Evolutionary conservation across 2,329 filamentous ascomycete species (phyloP), one percentile per base, ranked within the genome.

Genomic region (Didymella glomerata): DNA sequence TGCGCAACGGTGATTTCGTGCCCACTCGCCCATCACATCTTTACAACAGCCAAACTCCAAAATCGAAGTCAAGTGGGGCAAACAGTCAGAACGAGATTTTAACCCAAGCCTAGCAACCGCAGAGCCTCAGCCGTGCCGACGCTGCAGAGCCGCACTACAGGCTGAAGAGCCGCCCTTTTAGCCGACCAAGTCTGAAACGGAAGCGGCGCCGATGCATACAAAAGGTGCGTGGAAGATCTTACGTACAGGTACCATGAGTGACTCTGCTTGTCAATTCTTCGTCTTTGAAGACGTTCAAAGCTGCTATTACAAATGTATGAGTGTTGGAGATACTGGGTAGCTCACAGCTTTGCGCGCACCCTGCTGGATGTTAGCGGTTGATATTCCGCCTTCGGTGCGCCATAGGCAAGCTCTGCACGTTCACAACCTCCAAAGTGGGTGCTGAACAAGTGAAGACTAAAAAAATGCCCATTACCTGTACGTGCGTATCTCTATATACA

Each of bases 131-230:
- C 52, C 45, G 48, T 57, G 18, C 47, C 47, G 48, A 11, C 14
- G 54, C 41, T 42, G 46, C 48, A 57, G 54, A 57, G 54, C 54
- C 52, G 52, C 52, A 40, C 50, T 53, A 51, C 4, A 14, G 7
- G 48, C 20, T 25, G 18, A 40, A 44, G 48, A 48, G 47, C 47
- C 46, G 53, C 46, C 34, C 48, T 51, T 47, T 42, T 34, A 48
- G 16, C 24, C 7, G 48, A 16, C 54, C 13, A 20, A 5, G 24
- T 51, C 20, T 5, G 36, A 28, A 42, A 6, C 34, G 48, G 48
- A 52, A 57, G 42, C 28, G 25, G 27, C 8, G 36, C 54, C 54
- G 48, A 40, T 28, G 42, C 42, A 4, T 9, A 22, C 11, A 27
- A 27, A 25, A 18, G 16, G 25, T 11, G 7, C 8, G 14, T 14